Percentiles rank a stretch among this genome's conserved stretches.
Evolutionary conservation across 176 grass and related monocot species (phyloP).

Genomic region (Oryza glaberrima): DNA sequence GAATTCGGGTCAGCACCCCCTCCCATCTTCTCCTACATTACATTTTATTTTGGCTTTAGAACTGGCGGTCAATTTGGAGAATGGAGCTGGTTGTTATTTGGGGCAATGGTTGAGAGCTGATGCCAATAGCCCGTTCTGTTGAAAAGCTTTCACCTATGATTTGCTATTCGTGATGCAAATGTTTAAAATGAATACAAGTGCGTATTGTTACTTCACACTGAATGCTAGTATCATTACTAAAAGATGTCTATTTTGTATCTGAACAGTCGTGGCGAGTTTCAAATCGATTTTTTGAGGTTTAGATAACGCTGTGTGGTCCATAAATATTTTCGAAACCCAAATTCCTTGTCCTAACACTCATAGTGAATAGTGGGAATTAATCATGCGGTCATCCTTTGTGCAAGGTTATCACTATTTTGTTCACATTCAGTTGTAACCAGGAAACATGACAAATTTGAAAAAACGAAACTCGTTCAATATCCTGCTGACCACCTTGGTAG

Average conservation of each 20-base stretch:
- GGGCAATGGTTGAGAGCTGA: not conserved
- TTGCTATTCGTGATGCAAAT: not conserved
- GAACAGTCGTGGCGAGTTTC: not conserved
- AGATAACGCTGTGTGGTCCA: not conserved
- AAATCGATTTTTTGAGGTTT: not conserved
- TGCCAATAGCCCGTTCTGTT: not conserved
- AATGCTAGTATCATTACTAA: not conserved
- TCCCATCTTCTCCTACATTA: not conserved
- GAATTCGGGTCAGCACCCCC: conserved; percentile 47
- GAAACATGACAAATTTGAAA: not conserved
- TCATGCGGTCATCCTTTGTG: not conserved
- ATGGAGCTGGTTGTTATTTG: not conserved
- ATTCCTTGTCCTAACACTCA: not conserved
- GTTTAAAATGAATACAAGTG: not conserved
- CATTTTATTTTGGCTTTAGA: not conserved
- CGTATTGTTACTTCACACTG: not conserved
- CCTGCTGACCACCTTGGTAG: not conserved
- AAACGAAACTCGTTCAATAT: not conserved
- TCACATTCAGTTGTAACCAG: not conserved
- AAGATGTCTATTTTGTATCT: not conserved
- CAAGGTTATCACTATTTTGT: not conserved
- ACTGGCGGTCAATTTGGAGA: not conserved
- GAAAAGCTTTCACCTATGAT: not conserved
- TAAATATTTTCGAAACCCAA: not conserved
- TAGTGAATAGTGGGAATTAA: not conserved